Evolutionary conservation across 2,329 filamentous ascomycete species (phyloP).

Genomic region (Pseudocercospora fijiensis): DNA sequence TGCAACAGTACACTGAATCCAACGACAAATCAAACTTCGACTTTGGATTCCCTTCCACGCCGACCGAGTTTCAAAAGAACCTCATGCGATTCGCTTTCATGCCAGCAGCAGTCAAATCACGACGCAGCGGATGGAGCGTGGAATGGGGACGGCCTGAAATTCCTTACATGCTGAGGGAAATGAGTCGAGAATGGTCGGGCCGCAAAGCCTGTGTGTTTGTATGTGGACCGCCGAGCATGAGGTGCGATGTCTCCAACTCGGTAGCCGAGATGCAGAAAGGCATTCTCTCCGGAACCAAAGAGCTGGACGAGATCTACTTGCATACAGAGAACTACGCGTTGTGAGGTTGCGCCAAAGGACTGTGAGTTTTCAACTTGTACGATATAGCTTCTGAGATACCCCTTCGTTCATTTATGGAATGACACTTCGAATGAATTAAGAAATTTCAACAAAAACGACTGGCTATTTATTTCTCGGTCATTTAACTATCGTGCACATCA

Average conservation of each 20-base stretch:
- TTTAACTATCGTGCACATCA: background rate
- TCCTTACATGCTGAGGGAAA: constrained; percentile 78
- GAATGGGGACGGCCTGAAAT: constrained; percentile 91
- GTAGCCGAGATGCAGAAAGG: constrained; percentile 78
- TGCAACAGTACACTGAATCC: constrained; percentile 22
- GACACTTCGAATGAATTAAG: background rate
- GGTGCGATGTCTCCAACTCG: constrained; percentile 80
- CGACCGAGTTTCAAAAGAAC: constrained; percentile 83
- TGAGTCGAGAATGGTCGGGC: constrained; percentile 73
- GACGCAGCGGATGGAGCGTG: constrained; percentile 76
- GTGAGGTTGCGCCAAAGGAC: constrained; percentile 44
- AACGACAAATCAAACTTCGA: constrained; percentile 33
- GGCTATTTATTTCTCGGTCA: background rate
- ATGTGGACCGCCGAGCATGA: constrained; percentile 83
- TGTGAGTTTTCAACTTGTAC: background rate
- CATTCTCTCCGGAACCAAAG: constrained; percentile 71
- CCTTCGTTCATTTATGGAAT: background rate
- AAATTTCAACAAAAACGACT: background rate
- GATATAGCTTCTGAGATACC: background rate
- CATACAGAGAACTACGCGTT: constrained; percentile 95
- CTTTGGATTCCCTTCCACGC: constrained; percentile 75
- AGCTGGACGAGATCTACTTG: constrained; percentile 84
- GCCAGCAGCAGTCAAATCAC: constrained; percentile 48
- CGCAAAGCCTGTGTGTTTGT: constrained; percentile 85
- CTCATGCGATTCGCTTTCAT: constrained; percentile 80